Evolutionary conservation across 345 rosid species (phyloP), one percentile per base, ranked within the genome.

Genomic region (Psidium guajava): DNA sequence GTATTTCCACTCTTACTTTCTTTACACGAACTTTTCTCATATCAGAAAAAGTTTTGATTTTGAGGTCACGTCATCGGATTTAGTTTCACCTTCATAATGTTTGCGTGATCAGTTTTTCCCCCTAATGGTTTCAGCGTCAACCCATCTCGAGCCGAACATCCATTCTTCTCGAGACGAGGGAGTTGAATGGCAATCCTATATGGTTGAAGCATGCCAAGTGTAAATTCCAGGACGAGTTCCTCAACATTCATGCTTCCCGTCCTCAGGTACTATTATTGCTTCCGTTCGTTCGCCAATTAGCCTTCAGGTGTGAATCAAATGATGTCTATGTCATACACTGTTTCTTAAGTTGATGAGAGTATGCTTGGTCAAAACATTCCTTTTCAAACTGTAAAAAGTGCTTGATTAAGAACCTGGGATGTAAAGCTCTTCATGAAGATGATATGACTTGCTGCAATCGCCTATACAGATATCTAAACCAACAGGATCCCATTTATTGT

Each of bases 161-260:
- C 82, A 87, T 86, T 87, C 95, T 97, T 77, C 91, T 97, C 82
- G 89, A 88, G 87, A 87, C 84, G 15, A 92, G 98, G 88, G 98
- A 95, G 92, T 86, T 97, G 87, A 90, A 89, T 82, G 94, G 98
- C 54, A 87, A 88, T 86, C 57, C 85, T 75, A 85, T 93, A 81
- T 52, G 87, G 85, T 81, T 86, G 57, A 64, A 61, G 81, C 90
- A 88, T 84, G 87, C 91, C 84, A 91, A 87, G 87, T 86, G 86
- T 85, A 91, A 88, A 86, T 95, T 95, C 88, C 83, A 86, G 87
- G 93, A 94, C 85, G 98, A 97, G 92, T 86, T 92, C 73, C 90
- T 88, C 50, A 94, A 94, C 88, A 88, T 87, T 85, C 92, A 88
- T 84, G 96, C 91, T 36, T 91, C 98, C n/a, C 91, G 86, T 82